Conservation (phyloP, 2,329 filamentous ascomycete species). For the Ascomycota sp. region DNA sequence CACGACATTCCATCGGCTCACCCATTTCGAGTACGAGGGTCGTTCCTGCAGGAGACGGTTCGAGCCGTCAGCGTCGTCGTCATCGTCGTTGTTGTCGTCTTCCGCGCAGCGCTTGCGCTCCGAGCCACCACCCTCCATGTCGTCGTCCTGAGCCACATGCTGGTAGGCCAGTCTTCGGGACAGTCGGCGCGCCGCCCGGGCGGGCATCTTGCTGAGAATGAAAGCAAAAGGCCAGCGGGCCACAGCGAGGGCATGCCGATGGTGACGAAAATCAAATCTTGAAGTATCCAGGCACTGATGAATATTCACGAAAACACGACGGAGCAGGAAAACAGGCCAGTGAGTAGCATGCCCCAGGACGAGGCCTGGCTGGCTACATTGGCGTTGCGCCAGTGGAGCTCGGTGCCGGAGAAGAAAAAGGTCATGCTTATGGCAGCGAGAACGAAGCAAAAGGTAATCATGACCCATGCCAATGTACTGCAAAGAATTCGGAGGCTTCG, state of each 20-base stretch:
- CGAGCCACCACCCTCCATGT: slow-evolving; percentile 2
- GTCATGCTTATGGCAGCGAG: slow-evolving; percentile 8
- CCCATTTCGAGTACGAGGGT: not conserved
- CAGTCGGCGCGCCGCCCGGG: not conserved
- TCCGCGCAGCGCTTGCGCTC: slow-evolving; percentile 1
- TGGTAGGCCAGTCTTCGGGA: slow-evolving; percentile 1
- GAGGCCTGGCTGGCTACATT: slow-evolving; percentile 7
- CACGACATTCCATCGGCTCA: slow-evolving; percentile 5
- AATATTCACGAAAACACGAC: slow-evolving; percentile 3
- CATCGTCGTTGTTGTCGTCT: slow-evolving; percentile 2
- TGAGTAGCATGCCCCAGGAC: slow-evolving; percentile 7
- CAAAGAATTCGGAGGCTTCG: slow-evolving; percentile 8
- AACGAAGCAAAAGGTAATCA: slow-evolving; percentile 7
- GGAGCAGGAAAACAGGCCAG: slow-evolving; percentile 7
- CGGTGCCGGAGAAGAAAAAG: slow-evolving; percentile 12
- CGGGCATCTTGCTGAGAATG: slow-evolving; percentile 3
- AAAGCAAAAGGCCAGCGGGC: slow-evolving; percentile 4
- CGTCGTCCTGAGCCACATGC: slow-evolving; percentile 4
- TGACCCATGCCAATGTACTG: slow-evolving; percentile 4
- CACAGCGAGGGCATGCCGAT: slow-evolving; percentile 5
- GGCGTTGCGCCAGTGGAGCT: slow-evolving; percentile 11
- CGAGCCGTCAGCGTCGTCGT: too few relatives aligned
- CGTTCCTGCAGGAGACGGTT: not conserved
- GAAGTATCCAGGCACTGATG: slow-evolving; percentile 5
- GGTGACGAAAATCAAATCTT: slow-evolving; percentile 6